phyloP scores from a whole-genome alignment of 495 filamentous ascomycete genomes.

The Sordaria brevicollis region DNA sequence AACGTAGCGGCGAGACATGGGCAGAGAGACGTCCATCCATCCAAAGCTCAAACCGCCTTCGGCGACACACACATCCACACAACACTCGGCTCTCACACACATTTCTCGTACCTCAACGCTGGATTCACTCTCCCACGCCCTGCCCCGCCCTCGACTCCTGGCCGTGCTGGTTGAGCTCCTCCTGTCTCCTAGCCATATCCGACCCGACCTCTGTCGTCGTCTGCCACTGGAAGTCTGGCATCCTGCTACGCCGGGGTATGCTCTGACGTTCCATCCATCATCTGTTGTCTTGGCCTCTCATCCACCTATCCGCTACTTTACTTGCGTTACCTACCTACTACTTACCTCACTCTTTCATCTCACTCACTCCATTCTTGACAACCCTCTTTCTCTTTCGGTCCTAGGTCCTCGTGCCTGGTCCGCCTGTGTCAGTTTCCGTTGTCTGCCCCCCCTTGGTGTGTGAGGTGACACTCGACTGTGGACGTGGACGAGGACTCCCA shows the following conservation, averaged over 20 bases:
- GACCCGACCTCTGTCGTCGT: background rate
- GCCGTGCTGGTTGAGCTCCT: background rate
- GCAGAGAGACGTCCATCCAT: background rate
- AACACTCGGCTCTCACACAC: no score
- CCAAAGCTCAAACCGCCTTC: background rate
- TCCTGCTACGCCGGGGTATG: background rate
- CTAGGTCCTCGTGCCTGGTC: background rate
- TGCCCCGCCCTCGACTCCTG: background rate
- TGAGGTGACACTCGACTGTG: background rate
- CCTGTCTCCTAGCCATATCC: background rate
- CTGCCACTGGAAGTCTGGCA: background rate
- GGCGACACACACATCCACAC: slow-evolving; percentile 1
- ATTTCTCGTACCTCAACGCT: background rate
- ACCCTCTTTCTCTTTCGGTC: background rate
- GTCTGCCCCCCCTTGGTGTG: background rate
- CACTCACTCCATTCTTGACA: background rate
- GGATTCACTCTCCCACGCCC: background rate
- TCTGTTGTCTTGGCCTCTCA: background rate
- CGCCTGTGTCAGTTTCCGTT: background rate
- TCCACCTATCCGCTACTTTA: background rate
- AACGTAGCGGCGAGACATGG: background rate
- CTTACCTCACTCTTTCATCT: background rate
- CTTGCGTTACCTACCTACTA: background rate
- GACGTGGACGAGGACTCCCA: background rate
- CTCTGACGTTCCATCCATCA: background rate